These are phyloP conservation scores for Asparagopsis taxiformis DNA, from an alignment of 31 red algal species.

Conservation along the genomic window DNA sequence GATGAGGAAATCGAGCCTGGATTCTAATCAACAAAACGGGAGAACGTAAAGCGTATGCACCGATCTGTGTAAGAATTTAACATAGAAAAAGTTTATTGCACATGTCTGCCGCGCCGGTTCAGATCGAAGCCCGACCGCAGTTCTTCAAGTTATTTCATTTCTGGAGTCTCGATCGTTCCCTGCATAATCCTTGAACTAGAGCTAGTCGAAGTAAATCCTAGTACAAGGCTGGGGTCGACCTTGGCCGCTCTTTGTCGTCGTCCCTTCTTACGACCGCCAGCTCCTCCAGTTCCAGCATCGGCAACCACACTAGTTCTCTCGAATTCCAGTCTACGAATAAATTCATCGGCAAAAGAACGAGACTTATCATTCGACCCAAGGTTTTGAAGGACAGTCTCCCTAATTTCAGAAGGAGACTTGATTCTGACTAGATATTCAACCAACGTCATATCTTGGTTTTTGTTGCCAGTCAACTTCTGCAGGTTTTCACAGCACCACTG, in stretches of 20 bases:
- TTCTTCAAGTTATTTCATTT: conserved; percentile 84
- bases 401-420: conserved; percentile 50
- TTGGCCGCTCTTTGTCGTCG: conserved; percentile 41
- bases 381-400: conserved; percentile 71
- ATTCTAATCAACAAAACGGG: too few relatives aligned
- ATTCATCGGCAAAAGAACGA: conserved; percentile 67
- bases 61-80: too few relatives aligned
- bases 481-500: conserved; percentile 64
- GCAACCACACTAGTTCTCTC: conserved; percentile 53
- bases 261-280: conserved; percentile 48
- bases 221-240: conserved; percentile 68
- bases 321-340: conserved; percentile 69
- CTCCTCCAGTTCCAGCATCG: conserved; percentile 49
- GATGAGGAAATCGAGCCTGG: too few relatives aligned
- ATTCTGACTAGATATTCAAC: conserved; percentile 59
- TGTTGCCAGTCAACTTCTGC: conserved; percentile 60
- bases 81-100: too few relatives aligned
- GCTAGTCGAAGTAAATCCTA: conserved; percentile 65
- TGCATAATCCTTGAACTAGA: conserved; percentile 75
- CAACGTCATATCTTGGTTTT: conserved; percentile 36
- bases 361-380: conserved; percentile 55
- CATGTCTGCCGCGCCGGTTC: too few relatives aligned
- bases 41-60: too few relatives aligned
- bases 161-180: conserved; percentile 74
- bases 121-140: too few relatives aligned